Percentiles rank a stretch among this genome's conserved stretches.
phyloP scores from a whole-genome alignment of 805 yeast genomes.

The Wickerhamomyces canadensis region DNA sequence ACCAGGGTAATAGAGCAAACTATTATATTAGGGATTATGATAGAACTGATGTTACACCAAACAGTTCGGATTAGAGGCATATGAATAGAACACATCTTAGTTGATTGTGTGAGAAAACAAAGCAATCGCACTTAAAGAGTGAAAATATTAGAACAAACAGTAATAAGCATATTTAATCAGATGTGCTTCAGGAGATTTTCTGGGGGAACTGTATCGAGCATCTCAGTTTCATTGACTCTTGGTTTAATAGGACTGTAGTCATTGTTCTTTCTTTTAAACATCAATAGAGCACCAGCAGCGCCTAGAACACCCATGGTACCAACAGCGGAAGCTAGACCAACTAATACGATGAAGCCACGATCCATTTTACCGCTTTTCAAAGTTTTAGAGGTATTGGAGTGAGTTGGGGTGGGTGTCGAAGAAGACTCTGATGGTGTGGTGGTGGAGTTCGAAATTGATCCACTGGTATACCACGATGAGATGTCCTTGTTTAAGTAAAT shows the following conservation, averaged over 20 bases:
- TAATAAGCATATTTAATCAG: conserved; percentile 1
- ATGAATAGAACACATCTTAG: too few species aligned
- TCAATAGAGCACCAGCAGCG: conserved; percentile 31
- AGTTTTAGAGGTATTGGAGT: conserved; percentile 13
- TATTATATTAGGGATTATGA: too few species aligned
- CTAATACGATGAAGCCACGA: conserved; percentile 62
- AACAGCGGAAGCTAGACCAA: conserved; percentile 62
- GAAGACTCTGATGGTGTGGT: conserved; percentile 15
- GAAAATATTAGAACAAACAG: too few species aligned
- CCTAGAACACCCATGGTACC: conserved; percentile 41
- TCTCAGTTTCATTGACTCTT: conserved; percentile 55
- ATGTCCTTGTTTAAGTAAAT: conserved; percentile 34
- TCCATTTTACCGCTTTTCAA: conserved; percentile 23
- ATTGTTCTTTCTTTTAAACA: conserved; percentile 33
- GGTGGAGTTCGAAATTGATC: conserved; percentile 15
- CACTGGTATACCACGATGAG: conserved; percentile 27
- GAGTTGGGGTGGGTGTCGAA: conserved; percentile 12
- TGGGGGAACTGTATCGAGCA: conserved; percentile 61
- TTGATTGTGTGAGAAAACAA: too few species aligned
- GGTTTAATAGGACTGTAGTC: conserved; percentile 41
- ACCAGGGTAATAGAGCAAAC: too few species aligned
- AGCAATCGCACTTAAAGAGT: too few species aligned
- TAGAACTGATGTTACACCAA: too few species aligned
- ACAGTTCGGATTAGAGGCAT: too few species aligned
- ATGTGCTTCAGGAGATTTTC: conserved; percentile 39